phyloP scores from a whole-genome alignment of 192 early-diverging fungal genomes.

The Backusella sp. region DNA sequence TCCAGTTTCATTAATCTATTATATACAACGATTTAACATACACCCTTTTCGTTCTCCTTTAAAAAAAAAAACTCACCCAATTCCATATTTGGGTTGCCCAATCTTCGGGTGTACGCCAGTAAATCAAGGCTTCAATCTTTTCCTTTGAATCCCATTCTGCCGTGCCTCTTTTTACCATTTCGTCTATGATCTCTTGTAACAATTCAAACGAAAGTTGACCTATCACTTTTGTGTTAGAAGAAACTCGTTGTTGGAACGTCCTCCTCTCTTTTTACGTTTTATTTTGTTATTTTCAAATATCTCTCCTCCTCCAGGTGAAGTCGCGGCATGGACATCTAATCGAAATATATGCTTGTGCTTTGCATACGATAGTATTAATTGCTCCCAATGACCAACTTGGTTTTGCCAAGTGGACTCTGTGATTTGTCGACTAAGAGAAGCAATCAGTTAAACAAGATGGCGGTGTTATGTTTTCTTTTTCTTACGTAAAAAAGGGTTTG shows the following conservation, averaged over 20 bases:
- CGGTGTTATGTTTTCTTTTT: no score
- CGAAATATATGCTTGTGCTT: slow-evolving; percentile 58
- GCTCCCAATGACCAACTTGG: slow-evolving; percentile 79
- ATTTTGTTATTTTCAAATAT: slow-evolving; percentile 74
- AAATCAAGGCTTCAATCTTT: slow-evolving; percentile 64
- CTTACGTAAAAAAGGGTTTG: background rate
- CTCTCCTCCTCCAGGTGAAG: slow-evolving; percentile 36
- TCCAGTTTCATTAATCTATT: slow-evolving; percentile 65
- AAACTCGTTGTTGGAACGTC: slow-evolving; percentile 13
- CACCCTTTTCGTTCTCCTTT: no score
- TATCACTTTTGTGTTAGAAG: no score
- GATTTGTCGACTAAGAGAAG: slow-evolving; percentile 66
- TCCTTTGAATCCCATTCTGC: slow-evolving; percentile 53
- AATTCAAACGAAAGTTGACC: slow-evolving; percentile 55
- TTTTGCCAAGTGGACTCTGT: slow-evolving; percentile 79
- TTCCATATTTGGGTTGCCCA: slow-evolving; percentile 82
- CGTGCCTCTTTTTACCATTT: slow-evolving; percentile 67
- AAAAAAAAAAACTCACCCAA: slow-evolving; percentile 62
- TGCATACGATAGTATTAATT: slow-evolving; percentile 74
- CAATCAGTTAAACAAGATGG: no score
- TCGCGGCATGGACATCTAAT: slow-evolving; percentile 61
- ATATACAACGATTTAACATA: background rate
- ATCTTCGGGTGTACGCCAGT: slow-evolving; percentile 88
- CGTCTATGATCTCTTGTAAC: slow-evolving; percentile 70
- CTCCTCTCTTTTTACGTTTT: slow-evolving; percentile 45